phyloP scores from a whole-genome alignment of 768 basidiomycete genomes.

The Tylopilus sp. region DNA sequence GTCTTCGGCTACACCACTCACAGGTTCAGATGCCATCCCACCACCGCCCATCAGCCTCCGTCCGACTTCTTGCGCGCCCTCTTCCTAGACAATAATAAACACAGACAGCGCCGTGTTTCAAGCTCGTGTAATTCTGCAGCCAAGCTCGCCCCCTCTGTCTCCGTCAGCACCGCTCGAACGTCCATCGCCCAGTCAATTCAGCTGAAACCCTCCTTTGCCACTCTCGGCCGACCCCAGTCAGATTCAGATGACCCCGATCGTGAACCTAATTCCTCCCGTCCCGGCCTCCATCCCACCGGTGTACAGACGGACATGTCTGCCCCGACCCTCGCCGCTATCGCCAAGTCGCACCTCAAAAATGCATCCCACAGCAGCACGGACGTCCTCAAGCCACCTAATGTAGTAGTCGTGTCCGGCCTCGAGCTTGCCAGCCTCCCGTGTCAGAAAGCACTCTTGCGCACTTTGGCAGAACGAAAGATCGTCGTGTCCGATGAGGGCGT shows the following conservation, averaged over 20 bases:
- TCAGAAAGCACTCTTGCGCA: conserved; percentile 55
- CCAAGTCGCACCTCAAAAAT: conserved; percentile 9
- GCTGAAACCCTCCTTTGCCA: conserved; percentile 13
- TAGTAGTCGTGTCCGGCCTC: conserved; percentile 67
- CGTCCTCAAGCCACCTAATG: conserved; percentile 45
- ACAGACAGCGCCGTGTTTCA: conserved; percentile 18
- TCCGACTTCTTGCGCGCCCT: conserved; percentile 35
- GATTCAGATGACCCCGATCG: conserved; percentile 12
- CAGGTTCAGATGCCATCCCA: conserved; percentile 47
- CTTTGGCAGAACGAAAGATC: conserved; percentile 50
- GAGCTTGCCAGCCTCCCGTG: conserved; percentile 53
- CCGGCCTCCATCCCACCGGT: conserved; percentile 4
- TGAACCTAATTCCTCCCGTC: conserved; percentile 6
- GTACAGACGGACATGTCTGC: conserved; percentile 17
- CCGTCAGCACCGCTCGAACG: conserved; percentile 22
- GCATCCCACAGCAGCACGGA: conserved; percentile 17
- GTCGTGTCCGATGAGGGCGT: conserved; percentile 32
- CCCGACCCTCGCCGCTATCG: conserved; percentile 10
- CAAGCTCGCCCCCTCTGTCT: conserved; percentile 15
- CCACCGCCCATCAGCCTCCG: conserved; percentile 14
- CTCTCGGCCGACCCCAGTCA: conserved; percentile 14
- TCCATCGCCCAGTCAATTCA: conserved; percentile 23
- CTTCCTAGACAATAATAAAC: conserved; percentile 28
- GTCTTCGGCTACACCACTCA: conserved; percentile 60
- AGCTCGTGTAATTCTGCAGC: conserved; percentile 18